Percentiles rank a stretch among this genome's conserved stretches.
Conservation (phyloP, 345 rosid genomes). For the Noccaea bulbosa region DNA sequence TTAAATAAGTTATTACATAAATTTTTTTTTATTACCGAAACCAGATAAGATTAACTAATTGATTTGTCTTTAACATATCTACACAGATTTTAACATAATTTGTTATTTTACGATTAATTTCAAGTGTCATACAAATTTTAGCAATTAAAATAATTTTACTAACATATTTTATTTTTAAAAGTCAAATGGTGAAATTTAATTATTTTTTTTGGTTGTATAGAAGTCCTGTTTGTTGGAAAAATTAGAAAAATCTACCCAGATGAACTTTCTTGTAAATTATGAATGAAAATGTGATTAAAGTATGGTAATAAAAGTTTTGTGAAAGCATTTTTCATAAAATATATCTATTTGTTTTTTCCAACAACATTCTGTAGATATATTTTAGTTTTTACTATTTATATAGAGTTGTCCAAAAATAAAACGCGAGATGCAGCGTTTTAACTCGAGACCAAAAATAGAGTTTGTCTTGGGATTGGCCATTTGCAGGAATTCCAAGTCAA, state of each 20-base stretch:
- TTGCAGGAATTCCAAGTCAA: constrained; percentile 35
- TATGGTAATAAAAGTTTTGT: not conserved
- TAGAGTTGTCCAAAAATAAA: not conserved
- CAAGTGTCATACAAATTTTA: no score
- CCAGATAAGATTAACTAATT: no score
- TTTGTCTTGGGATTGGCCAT: constrained; percentile 27
- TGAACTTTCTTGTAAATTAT: not conserved
- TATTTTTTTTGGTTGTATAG: no score
- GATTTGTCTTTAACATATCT: no score
- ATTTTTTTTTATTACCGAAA: no score
- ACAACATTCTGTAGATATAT: not conserved
- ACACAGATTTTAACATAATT: no score
- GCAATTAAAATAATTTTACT: no score
- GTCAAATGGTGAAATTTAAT: no score
- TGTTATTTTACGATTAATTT: no score
- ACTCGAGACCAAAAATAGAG: constrained; percentile 11
- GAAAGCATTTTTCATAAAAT: not conserved
- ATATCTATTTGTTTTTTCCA: no score
- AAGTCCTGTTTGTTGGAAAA: not conserved
- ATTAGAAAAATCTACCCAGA: not conserved
- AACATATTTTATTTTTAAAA: no score
- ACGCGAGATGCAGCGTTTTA: constrained; percentile 1
- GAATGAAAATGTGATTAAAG: not conserved
- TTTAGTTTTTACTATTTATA: not conserved
- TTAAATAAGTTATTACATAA: no score